Evolutionary conservation across 371 early-diverging fungal species (phyloP).

Genomic region (Amoeboaphelidium protococcarum): DNA sequence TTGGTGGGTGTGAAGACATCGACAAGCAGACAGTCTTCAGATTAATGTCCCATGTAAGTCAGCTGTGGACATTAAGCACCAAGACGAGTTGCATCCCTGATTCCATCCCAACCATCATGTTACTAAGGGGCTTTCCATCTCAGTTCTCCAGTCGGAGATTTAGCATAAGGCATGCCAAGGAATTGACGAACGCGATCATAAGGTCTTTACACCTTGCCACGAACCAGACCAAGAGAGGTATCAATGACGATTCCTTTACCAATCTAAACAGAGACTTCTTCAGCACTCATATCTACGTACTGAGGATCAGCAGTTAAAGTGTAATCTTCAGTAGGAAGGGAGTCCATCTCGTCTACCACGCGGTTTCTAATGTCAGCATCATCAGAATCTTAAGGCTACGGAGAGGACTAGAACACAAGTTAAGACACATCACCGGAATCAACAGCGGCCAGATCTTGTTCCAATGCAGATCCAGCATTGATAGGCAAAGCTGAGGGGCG

Average conservation of each 20-base stretch:
- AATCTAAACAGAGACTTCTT: too few species aligned
- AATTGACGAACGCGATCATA: not conserved
- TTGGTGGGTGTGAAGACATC: not conserved
- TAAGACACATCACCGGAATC: too few species aligned
- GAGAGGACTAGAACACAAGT: too few species aligned
- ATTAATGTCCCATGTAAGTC: not conserved
- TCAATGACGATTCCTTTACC: not conserved
- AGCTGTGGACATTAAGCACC: not conserved
- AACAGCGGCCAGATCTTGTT: too few species aligned
- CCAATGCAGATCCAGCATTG: too few species aligned
- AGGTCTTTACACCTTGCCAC: not conserved
- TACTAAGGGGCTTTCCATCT: not conserved
- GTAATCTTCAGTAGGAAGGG: too few species aligned
- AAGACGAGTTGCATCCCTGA: not conserved
- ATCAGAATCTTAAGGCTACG: too few species aligned
- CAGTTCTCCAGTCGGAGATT: not conserved
- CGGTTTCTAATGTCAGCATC: too few species aligned
- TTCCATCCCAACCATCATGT: not conserved
- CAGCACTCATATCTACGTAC: too few species aligned
- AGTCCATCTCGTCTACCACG: too few species aligned
- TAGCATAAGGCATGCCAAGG: not conserved
- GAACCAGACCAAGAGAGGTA: not conserved
- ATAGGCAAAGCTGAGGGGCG: too few species aligned
- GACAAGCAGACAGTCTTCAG: not conserved
- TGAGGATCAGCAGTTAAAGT: too few species aligned